These are phyloP conservation scores for Bruguiera sexangula DNA, from an alignment of 345 rosid species.

Conservation along the genomic window DNA sequence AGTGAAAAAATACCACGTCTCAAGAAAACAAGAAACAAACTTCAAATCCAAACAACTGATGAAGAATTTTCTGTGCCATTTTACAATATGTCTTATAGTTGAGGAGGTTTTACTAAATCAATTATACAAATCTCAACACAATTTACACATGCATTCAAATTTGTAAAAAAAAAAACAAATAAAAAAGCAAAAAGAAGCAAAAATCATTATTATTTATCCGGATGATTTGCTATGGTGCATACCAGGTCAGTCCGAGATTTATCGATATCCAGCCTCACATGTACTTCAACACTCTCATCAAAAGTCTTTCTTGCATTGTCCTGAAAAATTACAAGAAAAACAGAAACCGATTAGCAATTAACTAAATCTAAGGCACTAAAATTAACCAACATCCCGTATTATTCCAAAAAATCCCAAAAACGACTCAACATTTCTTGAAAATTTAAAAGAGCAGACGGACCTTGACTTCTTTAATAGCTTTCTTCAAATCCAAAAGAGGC, in stretches of 20 bases:
- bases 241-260: slow-evolving; percentile 84
- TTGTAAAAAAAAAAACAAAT: too few species aligned
- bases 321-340: slow-evolving; percentile 40
- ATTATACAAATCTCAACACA: neutral
- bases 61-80: too few species aligned
- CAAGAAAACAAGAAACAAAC: too few species aligned
- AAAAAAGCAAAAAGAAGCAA: neutral
- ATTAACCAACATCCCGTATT: neutral
- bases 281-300: slow-evolving; percentile 91
- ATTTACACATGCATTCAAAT: neutral
- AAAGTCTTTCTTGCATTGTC: slow-evolving; percentile 64
- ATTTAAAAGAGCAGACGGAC: slow-evolving; percentile 28
- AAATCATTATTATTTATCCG: neutral
- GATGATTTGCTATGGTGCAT: slow-evolving; percentile 4
- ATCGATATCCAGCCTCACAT: slow-evolving; percentile 71
- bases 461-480: slow-evolving; percentile 84
- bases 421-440: neutral
- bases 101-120: too few species aligned
- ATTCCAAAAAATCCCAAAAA: neutral
- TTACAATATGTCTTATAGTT: too few species aligned
- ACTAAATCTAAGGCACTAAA: neutral
- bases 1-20: too few species aligned
- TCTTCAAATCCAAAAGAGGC: slow-evolving; percentile 65
- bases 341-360: slow-evolving; percentile 16
- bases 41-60: too few species aligned